Evolutionary conservation across 345 rosid species (phyloP).

Genomic region (Citrus australasica): DNA sequence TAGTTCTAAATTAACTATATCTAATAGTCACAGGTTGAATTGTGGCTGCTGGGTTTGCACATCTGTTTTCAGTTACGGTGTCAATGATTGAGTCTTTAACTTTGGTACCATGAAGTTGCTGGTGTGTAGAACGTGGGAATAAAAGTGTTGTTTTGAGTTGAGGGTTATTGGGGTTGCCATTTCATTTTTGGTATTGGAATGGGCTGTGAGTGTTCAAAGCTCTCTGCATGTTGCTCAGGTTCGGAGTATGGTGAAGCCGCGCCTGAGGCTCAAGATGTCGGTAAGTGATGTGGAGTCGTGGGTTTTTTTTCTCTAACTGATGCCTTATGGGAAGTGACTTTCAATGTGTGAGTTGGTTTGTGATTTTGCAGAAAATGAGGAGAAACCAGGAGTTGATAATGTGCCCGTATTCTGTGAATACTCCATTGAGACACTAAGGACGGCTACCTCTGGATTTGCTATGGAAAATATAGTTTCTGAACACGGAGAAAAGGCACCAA

Average conservation of each 20-base stretch:
- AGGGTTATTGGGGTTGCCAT: neutral
- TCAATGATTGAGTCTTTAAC: neutral
- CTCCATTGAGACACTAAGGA: slow-evolving; percentile 64
- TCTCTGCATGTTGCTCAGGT: slow-evolving; percentile 27
- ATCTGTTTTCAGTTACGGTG: neutral
- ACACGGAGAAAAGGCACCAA: slow-evolving; percentile 92
- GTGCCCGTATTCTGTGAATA: slow-evolving; percentile 59
- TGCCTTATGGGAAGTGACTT: neutral
- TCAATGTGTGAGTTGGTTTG: slow-evolving; percentile 1
- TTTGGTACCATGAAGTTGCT: neutral
- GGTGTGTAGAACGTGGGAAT: neutral
- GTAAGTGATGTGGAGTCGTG: slow-evolving; percentile 16
- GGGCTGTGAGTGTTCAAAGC: slow-evolving; percentile 41
- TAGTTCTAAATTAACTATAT: neutral
- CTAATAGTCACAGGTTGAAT: slow-evolving; percentile 5
- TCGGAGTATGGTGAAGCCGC: slow-evolving; percentile 10
- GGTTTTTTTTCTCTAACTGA: neutral
- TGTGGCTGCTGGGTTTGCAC: neutral
- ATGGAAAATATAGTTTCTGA: slow-evolving; percentile 89
- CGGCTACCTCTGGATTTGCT: slow-evolving; percentile 86
- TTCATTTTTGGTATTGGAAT: slow-evolving; percentile 16
- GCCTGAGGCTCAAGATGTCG: slow-evolving; percentile 21
- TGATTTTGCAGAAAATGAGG: slow-evolving; percentile 47
- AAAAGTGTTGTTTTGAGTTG: neutral
- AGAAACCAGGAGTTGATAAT: slow-evolving; percentile 27